These are phyloP conservation scores for Fraxinus angustifolia DNA, from an alignment of 305 asterid species.

Conservation along the genomic window DNA sequence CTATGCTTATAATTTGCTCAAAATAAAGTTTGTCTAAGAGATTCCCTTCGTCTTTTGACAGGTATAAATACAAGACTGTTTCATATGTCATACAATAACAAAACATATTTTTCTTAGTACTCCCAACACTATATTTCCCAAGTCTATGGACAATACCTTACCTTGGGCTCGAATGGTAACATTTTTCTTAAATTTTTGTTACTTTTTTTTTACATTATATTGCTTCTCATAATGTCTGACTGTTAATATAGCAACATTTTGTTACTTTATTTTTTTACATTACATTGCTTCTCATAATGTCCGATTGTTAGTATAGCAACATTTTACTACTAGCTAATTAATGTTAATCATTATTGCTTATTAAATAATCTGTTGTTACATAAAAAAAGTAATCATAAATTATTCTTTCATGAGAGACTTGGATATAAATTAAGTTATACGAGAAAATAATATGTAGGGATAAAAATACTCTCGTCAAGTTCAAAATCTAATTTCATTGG, in stretches of 20 bases:
- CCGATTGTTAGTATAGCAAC: background rate
- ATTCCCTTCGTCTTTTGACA: background rate
- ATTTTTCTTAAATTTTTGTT: background rate
- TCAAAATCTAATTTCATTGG: too few species aligned
- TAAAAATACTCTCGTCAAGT: too few species aligned
- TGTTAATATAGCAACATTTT: background rate
- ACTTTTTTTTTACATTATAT: too few species aligned
- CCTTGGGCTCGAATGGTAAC: background rate
- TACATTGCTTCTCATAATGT: background rate
- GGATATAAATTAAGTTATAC: too few species aligned
- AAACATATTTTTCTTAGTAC: background rate
- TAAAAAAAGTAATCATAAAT: too few species aligned
- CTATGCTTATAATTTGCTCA: background rate
- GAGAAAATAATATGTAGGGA: too few species aligned
- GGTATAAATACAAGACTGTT: background rate
- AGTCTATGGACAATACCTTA: background rate
- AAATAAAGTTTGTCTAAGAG: background rate
- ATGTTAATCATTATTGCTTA: background rate
- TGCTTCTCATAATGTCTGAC: too few species aligned
- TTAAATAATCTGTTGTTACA: too few species aligned
- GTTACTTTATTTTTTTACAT: background rate
- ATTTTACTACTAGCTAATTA: background rate
- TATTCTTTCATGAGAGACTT: too few species aligned
- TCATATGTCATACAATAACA: background rate
- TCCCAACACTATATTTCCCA: background rate